Evolutionary conservation across 352 stramenopile species (phyloP), one percentile per base, ranked within the genome.

Genomic region (Pythium sukuiense): DNA sequence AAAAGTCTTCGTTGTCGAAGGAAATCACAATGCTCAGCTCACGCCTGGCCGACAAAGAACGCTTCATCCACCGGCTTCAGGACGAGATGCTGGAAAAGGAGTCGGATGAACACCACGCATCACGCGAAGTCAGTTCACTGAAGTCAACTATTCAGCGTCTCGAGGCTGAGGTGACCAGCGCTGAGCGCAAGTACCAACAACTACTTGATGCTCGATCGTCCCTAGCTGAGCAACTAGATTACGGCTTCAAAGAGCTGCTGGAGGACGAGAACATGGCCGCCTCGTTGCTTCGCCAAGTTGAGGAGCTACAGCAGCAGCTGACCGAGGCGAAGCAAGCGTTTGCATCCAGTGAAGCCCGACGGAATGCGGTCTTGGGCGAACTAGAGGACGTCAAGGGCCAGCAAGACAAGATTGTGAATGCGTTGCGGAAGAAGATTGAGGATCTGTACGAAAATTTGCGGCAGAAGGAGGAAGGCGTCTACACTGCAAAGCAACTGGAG

Each of bases 221-320:
- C 14, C 65, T 92, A 2, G 77, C 71, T 9, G 79, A 89, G 14
- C 76, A 89, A 45, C 76, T 92, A 6, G 81, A 92, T 55, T 74
- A 72, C 12, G 84, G 84, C 8, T 90, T 92, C 43, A 87, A 90
- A 54, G 80, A 88, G 46, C 57, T 92, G 4, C 50, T 92, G 26
- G 67, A 87, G 26, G 82, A 92, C 32, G 80, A 92, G 63, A 71
- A 87, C 24, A 83, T 72, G 30, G 81, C 79, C 29, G 68, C 77
- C 7, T 74, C 71, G 11, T 75, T 77, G 1, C 54, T 76, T 4
- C 71, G 77, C 49, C 71, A 87, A 39, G 58, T 87, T 1, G 79
- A 85, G 35, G 71, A 72, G 27, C 55, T 90, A 29, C 77, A 81
- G 2, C 59, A 61, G 20, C 76, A 92, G 32, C 67, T 89, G 18